A percentile compares a stretch with the other conserved stretches of the same genome.
phyloP scores from a whole-genome alignment of 257 asterid genomes.

The Echium plantagineum region DNA sequence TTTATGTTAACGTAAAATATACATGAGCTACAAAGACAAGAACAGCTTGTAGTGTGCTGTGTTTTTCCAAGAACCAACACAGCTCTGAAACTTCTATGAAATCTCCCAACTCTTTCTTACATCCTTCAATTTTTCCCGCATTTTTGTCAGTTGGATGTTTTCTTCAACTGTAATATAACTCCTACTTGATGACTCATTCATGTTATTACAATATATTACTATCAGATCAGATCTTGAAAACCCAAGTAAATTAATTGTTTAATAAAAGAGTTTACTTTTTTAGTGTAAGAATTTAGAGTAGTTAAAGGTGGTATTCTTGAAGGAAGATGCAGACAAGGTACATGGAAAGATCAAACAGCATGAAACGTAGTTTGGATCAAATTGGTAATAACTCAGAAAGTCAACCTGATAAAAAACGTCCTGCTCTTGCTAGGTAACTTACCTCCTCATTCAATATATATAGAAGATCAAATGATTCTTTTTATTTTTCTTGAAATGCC shows the following conservation, averaged over 20 bases:
- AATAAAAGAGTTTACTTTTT: not conserved
- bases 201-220: not conserved
- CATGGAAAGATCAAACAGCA: constrained; percentile 40
- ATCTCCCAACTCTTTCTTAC: too few relatives aligned
- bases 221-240: not conserved
- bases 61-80: too few relatives aligned
- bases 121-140: too few relatives aligned
- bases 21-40: too few relatives aligned
- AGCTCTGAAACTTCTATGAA: too few relatives aligned
- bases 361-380: constrained; percentile 78
- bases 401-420: constrained; percentile 85
- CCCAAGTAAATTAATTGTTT: not conserved
- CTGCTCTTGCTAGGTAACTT: constrained; percentile 91
- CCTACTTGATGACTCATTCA: not conserved
- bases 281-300: not conserved
- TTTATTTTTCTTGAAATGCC: not conserved
- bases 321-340: constrained; percentile 51
- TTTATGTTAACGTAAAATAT: too few relatives aligned
- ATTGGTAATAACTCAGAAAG: constrained; percentile 40
- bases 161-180: not conserved
- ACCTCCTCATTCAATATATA: not conserved
- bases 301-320: not conserved
- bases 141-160: not conserved
- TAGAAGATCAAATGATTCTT: not conserved
- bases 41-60: too few relatives aligned